A percentile compares a stretch with the other conserved stretches of the same genome.
phyloP scores from a whole-genome alignment of 1,284 basidiomycete genomes.

The Clitocybe nebularis region DNA sequence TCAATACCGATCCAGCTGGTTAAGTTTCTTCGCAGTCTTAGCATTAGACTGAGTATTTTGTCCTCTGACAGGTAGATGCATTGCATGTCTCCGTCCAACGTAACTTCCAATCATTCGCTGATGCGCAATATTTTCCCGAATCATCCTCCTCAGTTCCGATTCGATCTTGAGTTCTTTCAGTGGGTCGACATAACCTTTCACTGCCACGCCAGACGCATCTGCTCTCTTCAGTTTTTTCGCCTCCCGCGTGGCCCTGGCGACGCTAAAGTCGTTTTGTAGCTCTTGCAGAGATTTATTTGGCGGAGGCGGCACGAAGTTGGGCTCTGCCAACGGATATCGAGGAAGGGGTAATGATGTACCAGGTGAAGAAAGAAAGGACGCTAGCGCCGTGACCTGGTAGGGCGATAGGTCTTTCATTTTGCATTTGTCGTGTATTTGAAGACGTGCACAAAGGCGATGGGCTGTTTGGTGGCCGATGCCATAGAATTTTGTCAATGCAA shows the following conservation, averaged over 20 bases:
- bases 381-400: conserved; percentile 77
- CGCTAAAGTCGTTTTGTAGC: conserved; percentile 36
- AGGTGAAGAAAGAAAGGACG: conserved; percentile 87
- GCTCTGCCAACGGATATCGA: conserved; percentile 58
- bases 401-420: conserved; percentile 75
- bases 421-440: conserved; percentile 81
- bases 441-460: conserved; percentile 79
- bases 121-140: conserved; percentile 86
- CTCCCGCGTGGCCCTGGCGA: conserved; percentile 23
- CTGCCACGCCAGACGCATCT: conserved; percentile 14
- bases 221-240: conserved; percentile 26
- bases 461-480: conserved; percentile 77
- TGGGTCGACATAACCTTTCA: conserved; percentile 40
- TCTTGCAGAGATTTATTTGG: conserved; percentile 41
- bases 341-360: conserved; percentile 59
- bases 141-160: conserved; percentile 72
- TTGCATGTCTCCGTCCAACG: conserved; percentile 82
- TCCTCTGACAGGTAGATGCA: conserved; percentile 85
- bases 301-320: conserved; percentile 45
- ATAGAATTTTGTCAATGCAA: conserved; percentile 81
- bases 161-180: conserved; percentile 77
- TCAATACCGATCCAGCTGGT: conserved; percentile 42
- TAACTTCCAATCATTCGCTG: conserved; percentile 89
- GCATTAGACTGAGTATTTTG: conserved; percentile 88
- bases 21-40: conserved; percentile 82